Percentiles rank a stretch among this genome's conserved stretches.
phyloP scores from a whole-genome alignment of 2,329 filamentous ascomycete species.

The Phoma herbarum region DNA sequence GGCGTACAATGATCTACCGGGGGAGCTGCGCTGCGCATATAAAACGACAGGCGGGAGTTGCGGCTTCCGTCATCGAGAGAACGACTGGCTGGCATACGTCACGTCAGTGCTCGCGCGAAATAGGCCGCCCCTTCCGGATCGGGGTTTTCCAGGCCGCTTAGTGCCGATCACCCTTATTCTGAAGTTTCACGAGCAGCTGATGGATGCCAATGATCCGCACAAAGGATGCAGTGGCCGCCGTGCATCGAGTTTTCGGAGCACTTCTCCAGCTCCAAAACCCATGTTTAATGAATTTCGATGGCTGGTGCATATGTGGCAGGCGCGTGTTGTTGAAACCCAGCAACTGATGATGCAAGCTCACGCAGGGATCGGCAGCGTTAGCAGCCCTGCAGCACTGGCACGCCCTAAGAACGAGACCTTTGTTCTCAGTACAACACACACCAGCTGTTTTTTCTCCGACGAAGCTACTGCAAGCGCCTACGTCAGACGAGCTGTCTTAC shows the following conservation, averaged over 20 bases:
- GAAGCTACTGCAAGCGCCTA: conserved; percentile 20
- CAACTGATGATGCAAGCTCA: conserved; percentile 16
- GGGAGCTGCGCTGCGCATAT: conserved; percentile 23
- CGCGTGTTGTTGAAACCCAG: conserved; percentile 6
- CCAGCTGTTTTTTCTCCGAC: conserved; percentile 13
- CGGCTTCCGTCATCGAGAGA: conserved; percentile 23
- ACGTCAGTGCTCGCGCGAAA: conserved; percentile 10
- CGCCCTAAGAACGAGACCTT: conserved; percentile 8
- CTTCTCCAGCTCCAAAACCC: neutral
- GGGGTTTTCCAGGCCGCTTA: conserved; percentile 16
- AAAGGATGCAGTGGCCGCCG: conserved; percentile 15
- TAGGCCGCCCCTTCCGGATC: conserved; percentile 17
- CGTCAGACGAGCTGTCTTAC: conserved; percentile 18
- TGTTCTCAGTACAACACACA: conserved; percentile 6
- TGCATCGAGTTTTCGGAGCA: conserved; percentile 10
- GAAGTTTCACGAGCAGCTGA: conserved; percentile 10
- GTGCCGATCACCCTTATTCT: conserved; percentile 18
- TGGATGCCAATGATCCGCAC: conserved; percentile 13
- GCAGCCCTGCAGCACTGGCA: conserved; percentile 14
- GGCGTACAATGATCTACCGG: conserved; percentile 13
- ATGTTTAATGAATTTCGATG: neutral
- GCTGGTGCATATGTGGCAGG: conserved; percentile 4
- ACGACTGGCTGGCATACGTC: conserved; percentile 20
- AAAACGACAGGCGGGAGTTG: conserved; percentile 18
- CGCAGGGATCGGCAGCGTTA: conserved; percentile 16